A percentile compares a stretch with the other conserved stretches of the same genome.
Evolutionary conservation across 148 eudicot genomes (phyloP).

Genomic region (Rhododendron williamsianum): DNA sequence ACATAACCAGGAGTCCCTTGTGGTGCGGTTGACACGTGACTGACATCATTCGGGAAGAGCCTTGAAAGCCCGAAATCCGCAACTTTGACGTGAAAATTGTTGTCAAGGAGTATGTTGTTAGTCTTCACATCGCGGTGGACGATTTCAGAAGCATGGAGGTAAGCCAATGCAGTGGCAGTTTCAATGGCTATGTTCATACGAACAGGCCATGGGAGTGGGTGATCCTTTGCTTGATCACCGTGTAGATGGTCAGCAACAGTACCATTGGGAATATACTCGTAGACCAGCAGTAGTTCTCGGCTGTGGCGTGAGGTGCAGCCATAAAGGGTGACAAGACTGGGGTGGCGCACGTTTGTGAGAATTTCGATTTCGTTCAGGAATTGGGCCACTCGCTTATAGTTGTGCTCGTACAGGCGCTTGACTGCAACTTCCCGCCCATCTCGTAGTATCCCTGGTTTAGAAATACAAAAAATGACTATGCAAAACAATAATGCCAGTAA

Average conservation of each 20-base stretch:
- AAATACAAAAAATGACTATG: not conserved
- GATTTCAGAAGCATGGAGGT: slow-evolving; percentile 10
- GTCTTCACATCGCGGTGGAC: slow-evolving; percentile 11
- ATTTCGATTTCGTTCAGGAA: not conserved
- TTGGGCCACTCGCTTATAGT: slow-evolving; percentile 1
- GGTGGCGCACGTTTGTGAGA: not conserved
- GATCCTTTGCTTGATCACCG: slow-evolving; percentile 24
- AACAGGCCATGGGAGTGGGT: slow-evolving; percentile 27
- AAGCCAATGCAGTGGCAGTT: slow-evolving; percentile 34
- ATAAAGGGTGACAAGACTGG: not conserved
- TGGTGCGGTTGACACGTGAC: slow-evolving; percentile 1
- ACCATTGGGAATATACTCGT: slow-evolving; percentile 8
- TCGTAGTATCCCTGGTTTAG: not conserved
- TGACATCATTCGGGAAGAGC: slow-evolving; percentile 12
- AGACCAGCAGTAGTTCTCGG: slow-evolving; percentile 2
- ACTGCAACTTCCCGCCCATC: slow-evolving; percentile 9
- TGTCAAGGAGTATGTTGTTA: slow-evolving; percentile 1
- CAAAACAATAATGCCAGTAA: not conserved
- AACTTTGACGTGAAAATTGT: slow-evolving; percentile 29
- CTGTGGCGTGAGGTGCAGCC: slow-evolving; percentile 5
- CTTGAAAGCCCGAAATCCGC: slow-evolving; percentile 46
- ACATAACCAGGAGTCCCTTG: slow-evolving; percentile 21
- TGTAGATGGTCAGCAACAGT: slow-evolving; percentile 10
- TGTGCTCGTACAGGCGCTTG: not conserved
- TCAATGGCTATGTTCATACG: slow-evolving; percentile 43